Evolutionary conservation across 352 stramenopile species (phyloP), one percentile per base, ranked within the genome.

Genomic region (Peronosclerospora sorghi): DNA sequence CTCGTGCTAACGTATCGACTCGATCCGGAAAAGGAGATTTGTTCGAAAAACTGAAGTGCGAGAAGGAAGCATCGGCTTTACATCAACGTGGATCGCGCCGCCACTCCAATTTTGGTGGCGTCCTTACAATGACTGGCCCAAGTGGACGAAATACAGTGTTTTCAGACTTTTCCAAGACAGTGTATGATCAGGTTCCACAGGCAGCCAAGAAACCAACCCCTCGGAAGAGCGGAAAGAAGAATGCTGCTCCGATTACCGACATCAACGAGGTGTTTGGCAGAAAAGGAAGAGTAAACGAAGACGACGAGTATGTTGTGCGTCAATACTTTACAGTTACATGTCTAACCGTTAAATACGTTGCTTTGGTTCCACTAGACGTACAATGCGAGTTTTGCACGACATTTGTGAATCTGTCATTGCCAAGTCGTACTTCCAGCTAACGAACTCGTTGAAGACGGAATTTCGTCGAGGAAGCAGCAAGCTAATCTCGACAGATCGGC

Each of bases 41-140:
- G 14, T 56, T 83, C 28, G 38, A 58, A 21, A 62, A 78, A 18
- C 51, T 87, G 10, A 66, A 59, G 12, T 57, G 42, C 7, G 73
- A 90, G 46, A 87, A 84, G 36, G 80, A 78, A 30, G 36, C 47
- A 49, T 23, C 36, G 27, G 28, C 56, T 48, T 45, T 61, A 40
- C 37, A 55, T 27, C 36, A 72, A 38, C 40, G 52, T 9, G 45
- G 58, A 14, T 80, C 71, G 5, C 59, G 62, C 26, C 73, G 80
- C 0, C 81, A 94, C 42, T 92, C 81, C 6, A 94, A 94, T 49
- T 94, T 94, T 62, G 81, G 81, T 17, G 81, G 81, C n/a, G 65
- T 91, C 41, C 54, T 91, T 40, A 83, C 63, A n/a, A 73, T 90
- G 27, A 64, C 84, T n/a, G 71, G 78, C 1, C 53, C 75, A 0